Evolutionary conservation across 2,329 filamentous ascomycete genomes (phyloP).

Genomic region (Fusarium secorum): DNA sequence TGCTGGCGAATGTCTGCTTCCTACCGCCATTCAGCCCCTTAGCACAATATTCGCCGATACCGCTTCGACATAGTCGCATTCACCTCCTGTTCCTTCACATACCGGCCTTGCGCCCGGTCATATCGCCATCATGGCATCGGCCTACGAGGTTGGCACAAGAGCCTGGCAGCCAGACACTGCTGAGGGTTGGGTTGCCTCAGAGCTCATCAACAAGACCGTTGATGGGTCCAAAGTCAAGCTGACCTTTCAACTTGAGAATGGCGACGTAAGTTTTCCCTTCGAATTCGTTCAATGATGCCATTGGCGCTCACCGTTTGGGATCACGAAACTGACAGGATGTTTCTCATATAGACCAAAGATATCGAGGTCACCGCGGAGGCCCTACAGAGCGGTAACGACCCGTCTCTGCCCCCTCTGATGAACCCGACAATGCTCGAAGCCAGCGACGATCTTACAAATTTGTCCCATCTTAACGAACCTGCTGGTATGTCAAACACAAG

Average conservation of each 20-base stretch:
- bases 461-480: conserved; percentile 98
- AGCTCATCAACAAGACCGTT: conserved; percentile 85
- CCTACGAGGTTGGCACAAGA: conserved; percentile 94
- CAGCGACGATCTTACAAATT: conserved; percentile 95
- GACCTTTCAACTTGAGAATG: conserved; percentile 89
- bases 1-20: conserved; percentile 44
- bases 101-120: conserved; percentile 40
- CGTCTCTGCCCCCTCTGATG: conserved; percentile 89
- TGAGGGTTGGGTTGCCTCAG: conserved; percentile 97
- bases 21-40: conserved; percentile 36
- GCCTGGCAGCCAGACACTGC: conserved; percentile 97
- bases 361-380: conserved; percentile 80
- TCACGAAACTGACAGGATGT: conserved; percentile 18
- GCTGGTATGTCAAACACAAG: conserved; percentile 70
- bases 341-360: conserved; percentile 66
- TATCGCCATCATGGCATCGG: conserved; percentile 78
- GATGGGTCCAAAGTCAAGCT: conserved; percentile 88
- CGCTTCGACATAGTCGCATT: conserved; percentile 35
- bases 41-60: conserved; percentile 33
- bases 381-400: conserved; percentile 78
- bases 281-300: background rate
- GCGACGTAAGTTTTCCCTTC: conserved; percentile 69
- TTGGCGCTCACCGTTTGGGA: background rate
- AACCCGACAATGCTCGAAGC: conserved; percentile 98
- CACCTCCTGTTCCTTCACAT: conserved; percentile 7